A percentile compares a stretch with the other conserved stretches of the same genome.
phyloP scores from a whole-genome alignment of 208 protist genomes.

The Wallacemonas sp. region DNA sequence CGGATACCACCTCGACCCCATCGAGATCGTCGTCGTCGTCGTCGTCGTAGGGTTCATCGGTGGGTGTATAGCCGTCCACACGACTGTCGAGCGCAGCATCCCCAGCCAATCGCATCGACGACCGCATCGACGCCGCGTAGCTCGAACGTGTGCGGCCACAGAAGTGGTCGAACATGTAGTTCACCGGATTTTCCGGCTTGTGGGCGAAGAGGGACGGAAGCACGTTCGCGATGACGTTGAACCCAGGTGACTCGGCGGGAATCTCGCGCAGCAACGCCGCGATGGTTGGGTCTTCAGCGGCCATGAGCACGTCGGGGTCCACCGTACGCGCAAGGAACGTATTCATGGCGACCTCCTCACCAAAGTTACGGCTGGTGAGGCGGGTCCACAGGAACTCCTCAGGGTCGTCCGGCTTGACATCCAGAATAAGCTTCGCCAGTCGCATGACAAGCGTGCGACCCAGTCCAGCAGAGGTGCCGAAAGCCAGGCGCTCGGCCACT shows the following conservation, averaged over 20 bases:
- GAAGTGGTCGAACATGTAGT: conserved; percentile 65
- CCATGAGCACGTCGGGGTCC: conserved; percentile 21
- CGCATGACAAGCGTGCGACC: conserved; percentile 19
- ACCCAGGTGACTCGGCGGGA: conserved; percentile 33
- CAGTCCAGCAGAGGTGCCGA: conserved; percentile 24
- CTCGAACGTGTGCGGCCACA: conserved; percentile 30
- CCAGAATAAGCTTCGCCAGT: conserved; percentile 42
- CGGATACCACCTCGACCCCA: neutral
- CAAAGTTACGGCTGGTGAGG: conserved; percentile 42
- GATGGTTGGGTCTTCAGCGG: conserved; percentile 43
- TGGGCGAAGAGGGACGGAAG: conserved; percentile 55
- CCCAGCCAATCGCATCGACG: conserved; percentile 14
- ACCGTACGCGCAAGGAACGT: conserved; percentile 11
- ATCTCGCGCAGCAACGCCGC: conserved; percentile 49
- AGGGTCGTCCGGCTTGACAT: conserved; percentile 47
- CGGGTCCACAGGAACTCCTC: conserved; percentile 58
- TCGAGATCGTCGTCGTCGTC: conserved; percentile 27
- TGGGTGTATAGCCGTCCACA: conserved; percentile 23
- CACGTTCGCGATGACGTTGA: conserved; percentile 34
- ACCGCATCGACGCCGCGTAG: conserved; percentile 36
- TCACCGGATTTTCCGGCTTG: conserved; percentile 60
- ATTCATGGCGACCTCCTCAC: conserved; percentile 34
- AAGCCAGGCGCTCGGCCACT: conserved; percentile 52
- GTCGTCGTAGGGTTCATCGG: conserved; percentile 13
- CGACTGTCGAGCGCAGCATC: conserved; percentile 15